A percentile compares a stretch with the other conserved stretches of the same genome.
These are phyloP conservation scores for Circinella minor DNA, from an alignment of 371 early-diverging fungal species.

Conservation along the genomic window DNA sequence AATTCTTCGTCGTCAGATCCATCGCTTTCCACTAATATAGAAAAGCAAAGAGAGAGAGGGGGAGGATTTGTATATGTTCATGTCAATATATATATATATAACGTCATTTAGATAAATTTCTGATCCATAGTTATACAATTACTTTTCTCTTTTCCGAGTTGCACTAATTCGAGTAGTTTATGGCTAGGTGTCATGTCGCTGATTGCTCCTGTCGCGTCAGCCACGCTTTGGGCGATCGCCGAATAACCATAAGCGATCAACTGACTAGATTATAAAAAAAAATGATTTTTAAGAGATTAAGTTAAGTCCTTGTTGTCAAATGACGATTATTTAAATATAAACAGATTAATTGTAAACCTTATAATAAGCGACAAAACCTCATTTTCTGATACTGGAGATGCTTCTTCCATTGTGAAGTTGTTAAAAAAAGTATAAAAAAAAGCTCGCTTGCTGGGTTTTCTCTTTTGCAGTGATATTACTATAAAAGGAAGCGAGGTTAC, in stretches of 20 bases:
- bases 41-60: neutral
- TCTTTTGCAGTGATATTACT: neutral
- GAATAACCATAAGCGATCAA: slow-evolving; percentile 68
- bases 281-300: neutral
- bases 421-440: neutral
- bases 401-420: neutral
- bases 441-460: neutral
- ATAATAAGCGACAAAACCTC: slow-evolving; percentile 4
- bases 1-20: slow-evolving; percentile 45
- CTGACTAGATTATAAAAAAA: slow-evolving; percentile 50
- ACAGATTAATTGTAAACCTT: neutral
- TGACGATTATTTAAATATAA: no score
- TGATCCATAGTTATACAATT: slow-evolving; percentile 8
- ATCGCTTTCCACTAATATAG: slow-evolving; percentile 35
- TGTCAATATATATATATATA: neutral
- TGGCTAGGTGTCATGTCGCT: slow-evolving; percentile 57
- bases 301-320: neutral
- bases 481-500: no score
- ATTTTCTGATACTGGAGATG: neutral
- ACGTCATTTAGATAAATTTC: neutral
- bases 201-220: slow-evolving; percentile 60
- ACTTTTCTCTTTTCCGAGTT: slow-evolving; percentile 55
- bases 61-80: no score
- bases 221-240: slow-evolving; percentile 63
- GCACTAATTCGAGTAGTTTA: slow-evolving; percentile 57